Conservation (phyloP, 2,329 filamentous ascomycete genomes). For the Diaporthe helianthi region DNA sequence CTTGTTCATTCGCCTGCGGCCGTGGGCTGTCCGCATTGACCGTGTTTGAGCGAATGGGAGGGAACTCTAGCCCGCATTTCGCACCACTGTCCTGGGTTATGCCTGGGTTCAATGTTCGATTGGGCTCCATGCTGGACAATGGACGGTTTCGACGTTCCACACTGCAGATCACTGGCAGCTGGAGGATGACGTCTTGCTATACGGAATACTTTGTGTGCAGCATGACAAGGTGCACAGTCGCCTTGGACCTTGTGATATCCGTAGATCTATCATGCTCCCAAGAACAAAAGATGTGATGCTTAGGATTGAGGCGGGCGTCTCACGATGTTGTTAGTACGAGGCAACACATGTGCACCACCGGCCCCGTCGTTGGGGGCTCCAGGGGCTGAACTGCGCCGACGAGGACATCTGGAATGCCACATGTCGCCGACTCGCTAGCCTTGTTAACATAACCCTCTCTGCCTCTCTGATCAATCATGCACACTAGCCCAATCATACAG, state of each 20-base stretch:
- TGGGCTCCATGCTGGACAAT: not conserved
- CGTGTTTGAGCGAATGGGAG: constrained; percentile 18
- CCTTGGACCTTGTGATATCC: not conserved
- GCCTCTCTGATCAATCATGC: constrained; percentile 14
- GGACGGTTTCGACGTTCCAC: constrained; percentile 8
- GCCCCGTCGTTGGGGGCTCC: constrained; percentile 2
- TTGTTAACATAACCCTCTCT: too few relatives aligned
- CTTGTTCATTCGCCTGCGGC: constrained; percentile 8
- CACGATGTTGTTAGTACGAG: constrained; percentile 9
- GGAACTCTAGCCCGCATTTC: not conserved
- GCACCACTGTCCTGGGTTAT: not conserved
- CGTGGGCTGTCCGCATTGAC: constrained; percentile 22
- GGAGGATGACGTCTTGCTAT: constrained; percentile 5
- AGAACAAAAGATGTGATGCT: not conserved
- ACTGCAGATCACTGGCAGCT: constrained; percentile 7
- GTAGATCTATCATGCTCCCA: not conserved
- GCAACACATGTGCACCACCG: not conserved
- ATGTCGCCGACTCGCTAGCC: constrained; percentile 9
- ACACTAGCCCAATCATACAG: constrained; percentile 14
- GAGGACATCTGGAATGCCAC: not conserved
- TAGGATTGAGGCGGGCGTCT: not conserved
- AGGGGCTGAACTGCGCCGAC: not conserved
- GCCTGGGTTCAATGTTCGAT: constrained; percentile 4
- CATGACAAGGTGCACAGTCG: not conserved
- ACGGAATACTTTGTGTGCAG: not conserved